phyloP scores from a whole-genome alignment of 306 rosid genomes.

The Trifolium repens region DNA sequence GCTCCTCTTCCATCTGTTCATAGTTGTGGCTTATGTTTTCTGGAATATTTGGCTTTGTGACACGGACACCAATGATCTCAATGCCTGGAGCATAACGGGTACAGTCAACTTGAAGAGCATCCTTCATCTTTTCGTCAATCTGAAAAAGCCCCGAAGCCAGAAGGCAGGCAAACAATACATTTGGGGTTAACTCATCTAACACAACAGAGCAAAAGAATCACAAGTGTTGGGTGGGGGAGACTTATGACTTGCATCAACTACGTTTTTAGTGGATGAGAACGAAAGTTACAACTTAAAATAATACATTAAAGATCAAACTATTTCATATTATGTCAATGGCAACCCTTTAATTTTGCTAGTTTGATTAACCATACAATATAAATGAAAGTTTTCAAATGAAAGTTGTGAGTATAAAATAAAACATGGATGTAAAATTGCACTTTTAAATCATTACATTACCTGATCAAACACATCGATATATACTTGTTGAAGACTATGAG shows the following conservation, averaged over 20 bases:
- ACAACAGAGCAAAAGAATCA: constrained; percentile 17
- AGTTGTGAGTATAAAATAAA: constrained; percentile 24
- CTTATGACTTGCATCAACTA: constrained; percentile 26
- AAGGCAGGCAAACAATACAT: constrained; percentile 5
- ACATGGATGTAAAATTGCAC: not conserved
- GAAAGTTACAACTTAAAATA: constrained; percentile 20
- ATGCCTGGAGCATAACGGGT: constrained; percentile 94
- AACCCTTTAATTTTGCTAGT: constrained; percentile 29
- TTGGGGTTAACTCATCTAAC: constrained; percentile 12
- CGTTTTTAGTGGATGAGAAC: constrained; percentile 22
- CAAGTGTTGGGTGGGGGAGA: not conserved
- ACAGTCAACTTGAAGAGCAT: constrained; percentile 91
- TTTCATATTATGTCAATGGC: constrained; percentile 7
- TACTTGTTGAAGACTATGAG: constrained; percentile 84
- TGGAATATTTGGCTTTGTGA: constrained; percentile 91
- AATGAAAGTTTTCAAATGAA: constrained; percentile 19
- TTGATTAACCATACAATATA: constrained; percentile 12
- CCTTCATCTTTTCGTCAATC: constrained; percentile 98
- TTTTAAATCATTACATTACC: constrained; percentile 47
- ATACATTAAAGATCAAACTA: constrained; percentile 24
- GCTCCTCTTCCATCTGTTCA: constrained; percentile 95
- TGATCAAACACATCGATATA: constrained; percentile 96
- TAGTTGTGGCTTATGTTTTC: constrained; percentile 73
- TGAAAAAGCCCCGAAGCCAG: constrained; percentile 42
- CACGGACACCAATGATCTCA: constrained; percentile 84